A percentile compares a stretch with the other conserved stretches of the same genome.
phyloP scores from a whole-genome alignment of 78 protist genomes.

The Speleostelium caveatum region DNA sequence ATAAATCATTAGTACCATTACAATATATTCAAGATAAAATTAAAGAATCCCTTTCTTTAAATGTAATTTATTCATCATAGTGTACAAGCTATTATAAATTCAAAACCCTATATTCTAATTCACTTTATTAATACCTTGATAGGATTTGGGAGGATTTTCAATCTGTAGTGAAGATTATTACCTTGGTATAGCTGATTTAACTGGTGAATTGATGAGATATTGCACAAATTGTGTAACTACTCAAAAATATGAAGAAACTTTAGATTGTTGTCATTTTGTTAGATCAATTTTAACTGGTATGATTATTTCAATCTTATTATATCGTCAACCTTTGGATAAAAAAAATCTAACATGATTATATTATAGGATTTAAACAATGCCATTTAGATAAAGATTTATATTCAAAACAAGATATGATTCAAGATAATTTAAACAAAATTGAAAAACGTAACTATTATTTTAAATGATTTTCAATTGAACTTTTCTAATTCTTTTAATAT shows the following conservation, averaged over 20 bases:
- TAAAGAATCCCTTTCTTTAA: constrained; percentile 2
- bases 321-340: neutral
- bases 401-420: constrained; percentile 16
- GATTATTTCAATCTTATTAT: neutral
- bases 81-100: neutral
- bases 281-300: constrained; percentile 3
- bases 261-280: constrained; percentile 20
- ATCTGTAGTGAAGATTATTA: constrained; percentile 65
- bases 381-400: constrained; percentile 18
- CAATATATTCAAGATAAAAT: constrained; percentile 18
- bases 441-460: constrained; percentile 38
- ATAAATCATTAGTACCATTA: constrained; percentile 15
- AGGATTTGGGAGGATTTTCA: constrained; percentile 5
- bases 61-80: neutral
- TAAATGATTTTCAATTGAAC: neutral
- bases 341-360: neutral
- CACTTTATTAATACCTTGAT: neutral
- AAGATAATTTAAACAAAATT: constrained; percentile 45
- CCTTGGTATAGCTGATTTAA: constrained; percentile 69
- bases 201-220: constrained; percentile 80
- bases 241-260: constrained; percentile 22
- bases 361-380: constrained; percentile 7
- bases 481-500: neutral
- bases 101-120: neutral
- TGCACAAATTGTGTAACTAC: constrained; percentile 26